These are phyloP conservation scores for Stylosanthes scabra DNA, from an alignment of 331 rosid genomes.

Conservation along the genomic window DNA sequence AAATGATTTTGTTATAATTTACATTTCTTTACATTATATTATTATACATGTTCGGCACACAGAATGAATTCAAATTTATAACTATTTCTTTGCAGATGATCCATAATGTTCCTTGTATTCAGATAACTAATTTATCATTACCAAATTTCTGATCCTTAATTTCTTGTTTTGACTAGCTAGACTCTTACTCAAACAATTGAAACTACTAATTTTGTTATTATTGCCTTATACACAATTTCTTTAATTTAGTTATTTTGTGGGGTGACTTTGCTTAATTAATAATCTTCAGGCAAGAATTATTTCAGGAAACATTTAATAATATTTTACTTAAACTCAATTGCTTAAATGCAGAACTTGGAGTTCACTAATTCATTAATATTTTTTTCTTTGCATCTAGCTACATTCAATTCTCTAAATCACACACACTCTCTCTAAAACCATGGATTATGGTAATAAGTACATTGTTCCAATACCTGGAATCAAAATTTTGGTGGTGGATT, in stretches of 20 bases:
- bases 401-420: conserved; percentile 8
- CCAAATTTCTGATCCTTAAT: background rate
- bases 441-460: conserved; percentile 16
- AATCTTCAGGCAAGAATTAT: background rate
- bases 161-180: background rate
- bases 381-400: background rate
- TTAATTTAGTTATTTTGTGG: background rate
- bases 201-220: background rate
- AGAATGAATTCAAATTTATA: background rate
- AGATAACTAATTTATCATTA: background rate
- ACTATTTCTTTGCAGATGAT: background rate
- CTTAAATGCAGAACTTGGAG: background rate
- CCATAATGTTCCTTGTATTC: background rate
- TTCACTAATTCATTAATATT: background rate
- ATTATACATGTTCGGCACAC: background rate
- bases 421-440: conserved; percentile 6
- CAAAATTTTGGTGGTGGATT: conserved; percentile 57
- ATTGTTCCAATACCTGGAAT: conserved; percentile 21
- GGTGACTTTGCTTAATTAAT: conserved; percentile 5
- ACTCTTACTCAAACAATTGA: background rate
- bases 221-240: background rate
- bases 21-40: no score
- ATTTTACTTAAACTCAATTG: background rate
- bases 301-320: background rate
- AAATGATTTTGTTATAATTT: no score